These are phyloP conservation scores for Trametes cubensis DNA, from an alignment of 768 basidiomycete species.

Conservation along the genomic window DNA sequence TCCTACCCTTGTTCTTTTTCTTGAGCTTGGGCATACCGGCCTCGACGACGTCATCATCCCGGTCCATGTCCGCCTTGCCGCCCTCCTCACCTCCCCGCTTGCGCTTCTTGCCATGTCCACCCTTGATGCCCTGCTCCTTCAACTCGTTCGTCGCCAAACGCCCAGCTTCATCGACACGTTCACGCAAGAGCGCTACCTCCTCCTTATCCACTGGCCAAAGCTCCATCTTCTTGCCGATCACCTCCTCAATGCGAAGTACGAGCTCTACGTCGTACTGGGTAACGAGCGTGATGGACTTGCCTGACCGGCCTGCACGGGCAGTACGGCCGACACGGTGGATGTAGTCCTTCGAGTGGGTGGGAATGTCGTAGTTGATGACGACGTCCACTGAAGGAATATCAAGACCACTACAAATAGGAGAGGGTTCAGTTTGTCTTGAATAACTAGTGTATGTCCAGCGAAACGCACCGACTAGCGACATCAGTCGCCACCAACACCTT, in stretches of 20 bases:
- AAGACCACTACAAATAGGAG: conserved; percentile 61
- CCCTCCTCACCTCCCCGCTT: conserved; percentile 50
- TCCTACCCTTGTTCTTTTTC: conserved; percentile 50
- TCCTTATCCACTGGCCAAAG: conserved; percentile 86
- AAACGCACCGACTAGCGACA: conserved; percentile 82
- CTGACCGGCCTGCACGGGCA: conserved; percentile 95
- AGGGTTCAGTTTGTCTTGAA: not conserved
- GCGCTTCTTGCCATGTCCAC: conserved; percentile 50
- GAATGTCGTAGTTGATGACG: conserved; percentile 98
- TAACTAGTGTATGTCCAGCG: not conserved
- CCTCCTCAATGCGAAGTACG: conserved; percentile 90
- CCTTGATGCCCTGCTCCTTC: conserved; percentile 69
- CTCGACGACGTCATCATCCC: conserved; percentile 92
- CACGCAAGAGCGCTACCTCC: conserved; percentile 83
- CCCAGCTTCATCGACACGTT: conserved; percentile 87
- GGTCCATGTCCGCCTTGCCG: conserved; percentile 75
- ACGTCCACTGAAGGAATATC: conserved; percentile 96
- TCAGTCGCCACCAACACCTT: conserved; percentile 95
- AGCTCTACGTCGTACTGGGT: conserved; percentile 99
- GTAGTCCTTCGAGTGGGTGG: conserved; percentile 98
- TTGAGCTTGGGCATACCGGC: conserved; percentile 79
- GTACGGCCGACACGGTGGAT: conserved; percentile 98
- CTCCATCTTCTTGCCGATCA: conserved; percentile 91
- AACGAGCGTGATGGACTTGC: conserved; percentile 96
- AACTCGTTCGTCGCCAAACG: conserved; percentile 77